Evolutionary conservation across 306 rosid genomes (phyloP).

Genomic region (Prunus mira): DNA sequence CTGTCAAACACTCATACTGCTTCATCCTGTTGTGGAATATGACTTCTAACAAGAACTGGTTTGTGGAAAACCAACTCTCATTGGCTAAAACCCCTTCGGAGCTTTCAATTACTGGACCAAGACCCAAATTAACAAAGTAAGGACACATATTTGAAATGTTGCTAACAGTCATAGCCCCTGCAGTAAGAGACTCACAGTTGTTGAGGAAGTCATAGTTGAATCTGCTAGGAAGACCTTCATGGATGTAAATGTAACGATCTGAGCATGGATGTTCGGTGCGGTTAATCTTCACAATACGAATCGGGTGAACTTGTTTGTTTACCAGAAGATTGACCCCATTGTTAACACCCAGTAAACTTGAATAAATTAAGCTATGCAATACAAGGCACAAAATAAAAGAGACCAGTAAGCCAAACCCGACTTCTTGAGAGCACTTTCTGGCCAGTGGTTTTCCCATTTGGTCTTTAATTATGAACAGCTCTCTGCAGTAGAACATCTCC

Average conservation of each 20-base stretch:
- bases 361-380: slow-evolving; percentile 34
- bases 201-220: slow-evolving; percentile 56
- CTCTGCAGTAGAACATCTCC: not conserved
- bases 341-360: slow-evolving; percentile 26
- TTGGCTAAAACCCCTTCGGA: slow-evolving; percentile 36
- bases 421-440: slow-evolving; percentile 28
- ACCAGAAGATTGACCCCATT: slow-evolving; percentile 13
- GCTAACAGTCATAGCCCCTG: slow-evolving; percentile 34
- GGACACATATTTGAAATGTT: slow-evolving; percentile 56
- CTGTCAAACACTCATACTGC: slow-evolving; percentile 62
- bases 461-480: not conserved
- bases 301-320: slow-evolving; percentile 9
- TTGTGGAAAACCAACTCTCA: slow-evolving; percentile 61
- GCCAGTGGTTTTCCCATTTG: slow-evolving; percentile 5
- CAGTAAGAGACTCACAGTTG: slow-evolving; percentile 54
- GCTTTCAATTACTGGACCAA: slow-evolving; percentile 51
- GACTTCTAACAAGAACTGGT: slow-evolving; percentile 65
- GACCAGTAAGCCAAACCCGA: slow-evolving; percentile 43
- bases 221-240: slow-evolving; percentile 45
- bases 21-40: slow-evolving; percentile 81
- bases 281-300: too few relatives aligned
- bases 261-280: slow-evolving; percentile 40
- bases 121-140: slow-evolving; percentile 55
- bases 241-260: slow-evolving; percentile 61
- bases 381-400: slow-evolving; percentile 34